phyloP scores from a whole-genome alignment of 768 basidiomycete genomes.

The Boletus tomentosulus region DNA sequence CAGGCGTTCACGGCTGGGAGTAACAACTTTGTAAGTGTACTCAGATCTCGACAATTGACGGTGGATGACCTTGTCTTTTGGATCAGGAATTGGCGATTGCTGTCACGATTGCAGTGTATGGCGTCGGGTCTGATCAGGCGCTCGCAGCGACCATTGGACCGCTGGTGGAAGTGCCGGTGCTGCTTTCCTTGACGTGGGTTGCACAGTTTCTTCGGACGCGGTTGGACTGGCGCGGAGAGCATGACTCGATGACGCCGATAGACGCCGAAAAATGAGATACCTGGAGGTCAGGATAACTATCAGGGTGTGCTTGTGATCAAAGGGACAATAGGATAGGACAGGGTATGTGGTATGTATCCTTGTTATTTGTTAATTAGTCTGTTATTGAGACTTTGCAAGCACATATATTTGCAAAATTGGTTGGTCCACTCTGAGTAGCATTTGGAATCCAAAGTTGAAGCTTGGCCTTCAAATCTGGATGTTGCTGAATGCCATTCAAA shows the following conservation, averaged over 20 bases:
- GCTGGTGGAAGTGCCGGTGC: conserved; percentile 75
- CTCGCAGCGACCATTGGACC: conserved; percentile 79
- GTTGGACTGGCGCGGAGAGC: conserved; percentile 36
- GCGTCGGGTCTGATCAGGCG: conserved; percentile 73
- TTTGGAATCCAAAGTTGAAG: too few relatives aligned
- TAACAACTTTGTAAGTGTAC: conserved; percentile 63
- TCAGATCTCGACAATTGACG: not conserved
- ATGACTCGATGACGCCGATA: not conserved
- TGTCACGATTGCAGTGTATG: conserved; percentile 73
- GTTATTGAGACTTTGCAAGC: too few relatives aligned
- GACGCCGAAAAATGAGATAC: conserved; percentile 34
- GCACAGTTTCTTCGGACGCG: conserved; percentile 43
- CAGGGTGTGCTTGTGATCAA: too few relatives aligned
- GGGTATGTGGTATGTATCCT: too few relatives aligned
- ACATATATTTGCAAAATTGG: too few relatives aligned
- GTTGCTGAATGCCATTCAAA: too few relatives aligned
- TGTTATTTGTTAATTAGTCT: too few relatives aligned
- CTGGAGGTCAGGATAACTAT: too few relatives aligned
- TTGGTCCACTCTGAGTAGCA: too few relatives aligned
- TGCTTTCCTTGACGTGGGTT: conserved; percentile 65
- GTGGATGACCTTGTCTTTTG: not conserved
- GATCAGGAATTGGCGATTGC: conserved; percentile 77
- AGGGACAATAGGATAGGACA: too few relatives aligned
- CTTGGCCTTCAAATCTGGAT: too few relatives aligned
- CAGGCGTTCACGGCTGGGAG: conserved; percentile 79